These are phyloP conservation scores for Xylaria sp. DNA, from an alignment of 2,329 filamentous ascomycete species.

Conservation along the genomic window DNA sequence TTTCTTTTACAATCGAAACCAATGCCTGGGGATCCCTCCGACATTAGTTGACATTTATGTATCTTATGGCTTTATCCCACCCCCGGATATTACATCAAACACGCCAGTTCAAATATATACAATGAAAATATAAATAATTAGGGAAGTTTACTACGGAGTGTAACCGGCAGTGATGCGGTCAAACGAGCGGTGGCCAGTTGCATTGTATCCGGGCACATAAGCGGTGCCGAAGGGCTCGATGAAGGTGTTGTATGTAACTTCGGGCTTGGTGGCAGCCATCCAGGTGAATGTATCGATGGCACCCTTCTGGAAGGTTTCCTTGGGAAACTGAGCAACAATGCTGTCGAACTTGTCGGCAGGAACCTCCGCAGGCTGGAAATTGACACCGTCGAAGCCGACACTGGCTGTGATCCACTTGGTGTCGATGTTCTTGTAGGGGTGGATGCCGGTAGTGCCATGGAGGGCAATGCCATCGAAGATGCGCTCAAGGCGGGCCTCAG, in stretches of 20 bases:
- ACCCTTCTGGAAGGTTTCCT: slow-evolving; percentile 19
- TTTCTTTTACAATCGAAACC: no score
- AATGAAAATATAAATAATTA: no score
- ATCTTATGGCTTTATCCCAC: background rate
- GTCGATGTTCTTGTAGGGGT: slow-evolving; percentile 25
- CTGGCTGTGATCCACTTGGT: slow-evolving; percentile 19
- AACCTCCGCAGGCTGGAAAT: slow-evolving; percentile 5
- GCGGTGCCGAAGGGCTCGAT: slow-evolving; percentile 21
- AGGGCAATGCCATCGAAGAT: slow-evolving; percentile 26
- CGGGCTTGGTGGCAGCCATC: slow-evolving; percentile 24
- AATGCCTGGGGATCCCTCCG: background rate
- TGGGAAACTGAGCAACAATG: slow-evolving; percentile 18
- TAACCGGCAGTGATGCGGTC: slow-evolving; percentile 18
- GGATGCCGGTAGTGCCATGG: slow-evolving; percentile 21
- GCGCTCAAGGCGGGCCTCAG: slow-evolving; percentile 17
- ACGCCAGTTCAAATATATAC: background rate
- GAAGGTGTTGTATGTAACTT: slow-evolving; percentile 26
- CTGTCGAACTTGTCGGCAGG: slow-evolving; percentile 15
- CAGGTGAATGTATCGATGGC: slow-evolving; percentile 28
- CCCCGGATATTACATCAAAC: background rate
- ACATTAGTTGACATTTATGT: background rate
- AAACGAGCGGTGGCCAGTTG: slow-evolving; percentile 23
- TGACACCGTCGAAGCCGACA: slow-evolving; percentile 21
- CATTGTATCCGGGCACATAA: slow-evolving; percentile 20
- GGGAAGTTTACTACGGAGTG: background rate